Base-by-base conservation (phyloP, 2,329 filamentous ascomycete genomes). In the Meredithiella fracta region DNA sequence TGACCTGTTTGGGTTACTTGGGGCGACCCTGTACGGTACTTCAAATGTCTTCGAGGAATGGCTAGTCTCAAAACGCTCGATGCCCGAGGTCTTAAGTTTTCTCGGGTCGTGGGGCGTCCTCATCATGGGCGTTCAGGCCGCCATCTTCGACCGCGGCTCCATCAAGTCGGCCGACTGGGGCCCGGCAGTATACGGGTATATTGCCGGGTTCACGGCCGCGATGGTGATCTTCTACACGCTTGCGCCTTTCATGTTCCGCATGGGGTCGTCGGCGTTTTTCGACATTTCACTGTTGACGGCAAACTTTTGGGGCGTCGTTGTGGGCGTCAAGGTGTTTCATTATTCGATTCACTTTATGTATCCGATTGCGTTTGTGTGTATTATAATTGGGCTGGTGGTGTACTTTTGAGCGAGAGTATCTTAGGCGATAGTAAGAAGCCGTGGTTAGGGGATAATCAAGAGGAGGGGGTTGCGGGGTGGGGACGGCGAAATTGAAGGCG, bases 301-400 rank as follows among this genome's bases (percentile, higher is more conserved):
- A 63, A 96, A 94, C 70, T 97, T 97, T 72, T 98, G 92, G 92
- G 90, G 89, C 61, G 85, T 94, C 60, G 85, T 94, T 62, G 91
- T 98, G 63, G 92, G 92, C 52, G 80, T 94, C 62, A 78, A 83
- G 66, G 86, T 97, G 51, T 94, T 98, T 65, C 80, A 83, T 47
- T 79, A 85, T 63, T 69, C 69, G 42, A 80, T 98, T 58, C 86
- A 95, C 70, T 95, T 80, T 75, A 76, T 96, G 70, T 98, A 98
- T 70, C 91, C 92, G 3, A 86, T 96, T 65, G 91, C 92, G 11
- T 98, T 98, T 67, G 86, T 94, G 8, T 75, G 90, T 62, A 97
- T 98, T 67, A 81, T 98, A 62, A 55, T 90, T 26, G 91, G 92
- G 1, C 78, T 95, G 63, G 74, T 90, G 51, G 75, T 88, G 49